Evolutionary conservation across 345 rosid species (phyloP), one percentile per base, ranked within the genome.

Genomic region (Isatis tinctoria): DNA sequence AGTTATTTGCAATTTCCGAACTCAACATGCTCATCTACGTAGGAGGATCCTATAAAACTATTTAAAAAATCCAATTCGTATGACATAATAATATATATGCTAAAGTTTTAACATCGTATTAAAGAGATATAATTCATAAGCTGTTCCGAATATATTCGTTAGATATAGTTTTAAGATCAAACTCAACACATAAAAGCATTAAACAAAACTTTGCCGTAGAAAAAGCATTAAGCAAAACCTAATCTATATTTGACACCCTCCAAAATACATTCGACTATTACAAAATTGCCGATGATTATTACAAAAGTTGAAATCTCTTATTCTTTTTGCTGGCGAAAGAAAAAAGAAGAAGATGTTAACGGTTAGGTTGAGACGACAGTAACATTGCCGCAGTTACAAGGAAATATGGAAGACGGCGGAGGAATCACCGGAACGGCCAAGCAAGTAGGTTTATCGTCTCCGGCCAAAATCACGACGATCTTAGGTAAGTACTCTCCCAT

Each of bases 391-490:
- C 75, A 62, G n/a, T 73, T 51, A 28, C 82, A 73, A 52, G 67
- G 58, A 51, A 65, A 82, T 48, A 27, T 58, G 33, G 76, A 72
- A 10, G 65, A 16, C 26, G 73, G 37, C 1, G 51, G 43, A 47
- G 59, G 32, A 32, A 59, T 13, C 40, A 66, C 74, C 3, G 85
- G 88, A 36, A 73, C 70, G 30, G 93, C 93, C 39, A 88, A 67
- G 79, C 71, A 82, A 3, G 79, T 76, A 10, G 90, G 93, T 52
- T 76, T 78, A 20, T 82, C 72, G 0, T 86, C 83, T 59, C 90
- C 89, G 10, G 89, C 84, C 90, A 88, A 78, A 74, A 86, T 80
- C 20, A 86, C 89, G 0, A 74, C 85, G 36, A 83, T 43, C 73
- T 78, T 84, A 11, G 87, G 85, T 63, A 68, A 79, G 32, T 57